A percentile compares a stretch with the other conserved stretches of the same genome.
phyloP scores from a whole-genome alignment of 2,329 filamentous ascomycete genomes.

The Claviceps capensis region DNA sequence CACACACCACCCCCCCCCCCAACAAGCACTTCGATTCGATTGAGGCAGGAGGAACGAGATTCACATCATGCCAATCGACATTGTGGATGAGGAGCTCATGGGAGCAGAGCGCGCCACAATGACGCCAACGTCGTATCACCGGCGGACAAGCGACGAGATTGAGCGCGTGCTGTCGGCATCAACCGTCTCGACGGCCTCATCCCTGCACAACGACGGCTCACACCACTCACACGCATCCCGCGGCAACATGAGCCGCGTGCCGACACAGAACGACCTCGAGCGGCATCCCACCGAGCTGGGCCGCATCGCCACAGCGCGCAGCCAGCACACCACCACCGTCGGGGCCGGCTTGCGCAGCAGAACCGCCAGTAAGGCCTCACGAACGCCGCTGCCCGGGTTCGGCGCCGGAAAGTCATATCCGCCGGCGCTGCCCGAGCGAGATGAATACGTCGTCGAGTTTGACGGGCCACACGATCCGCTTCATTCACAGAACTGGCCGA shows the following conservation, averaged over 20 bases:
- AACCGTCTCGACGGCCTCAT: slow-evolving; percentile 35
- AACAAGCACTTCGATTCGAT: no score
- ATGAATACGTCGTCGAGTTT: slow-evolving; percentile 76
- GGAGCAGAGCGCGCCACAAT: slow-evolving; percentile 40
- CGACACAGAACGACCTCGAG: slow-evolving; percentile 54
- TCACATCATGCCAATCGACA: slow-evolving; percentile 29
- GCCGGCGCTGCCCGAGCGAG: slow-evolving; percentile 51
- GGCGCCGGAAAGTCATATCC: slow-evolving; percentile 65
- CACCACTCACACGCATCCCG: slow-evolving; percentile 12
- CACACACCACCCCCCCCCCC: no score
- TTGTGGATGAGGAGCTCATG: slow-evolving; percentile 39
- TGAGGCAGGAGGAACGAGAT: background rate
- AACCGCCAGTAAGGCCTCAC: slow-evolving; percentile 31
- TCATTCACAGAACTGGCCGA: slow-evolving; percentile 78
- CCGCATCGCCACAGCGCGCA: slow-evolving; percentile 56
- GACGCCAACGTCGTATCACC: slow-evolving; percentile 24
- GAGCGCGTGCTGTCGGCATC: slow-evolving; percentile 44
- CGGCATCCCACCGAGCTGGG: slow-evolving; percentile 54
- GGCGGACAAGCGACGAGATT: slow-evolving; percentile 38
- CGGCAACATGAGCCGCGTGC: slow-evolving; percentile 43
- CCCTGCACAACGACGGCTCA: slow-evolving; percentile 22
- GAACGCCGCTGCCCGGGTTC: slow-evolving; percentile 51
- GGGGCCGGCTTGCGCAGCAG: slow-evolving; percentile 31
- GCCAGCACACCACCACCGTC: slow-evolving; percentile 61
- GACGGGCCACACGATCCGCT: slow-evolving; percentile 71